A percentile compares a stretch with the other conserved stretches of the same genome.
Evolutionary conservation across 1,284 basidiomycete species (phyloP).

Genomic region (Spongiforma sp.): DNA sequence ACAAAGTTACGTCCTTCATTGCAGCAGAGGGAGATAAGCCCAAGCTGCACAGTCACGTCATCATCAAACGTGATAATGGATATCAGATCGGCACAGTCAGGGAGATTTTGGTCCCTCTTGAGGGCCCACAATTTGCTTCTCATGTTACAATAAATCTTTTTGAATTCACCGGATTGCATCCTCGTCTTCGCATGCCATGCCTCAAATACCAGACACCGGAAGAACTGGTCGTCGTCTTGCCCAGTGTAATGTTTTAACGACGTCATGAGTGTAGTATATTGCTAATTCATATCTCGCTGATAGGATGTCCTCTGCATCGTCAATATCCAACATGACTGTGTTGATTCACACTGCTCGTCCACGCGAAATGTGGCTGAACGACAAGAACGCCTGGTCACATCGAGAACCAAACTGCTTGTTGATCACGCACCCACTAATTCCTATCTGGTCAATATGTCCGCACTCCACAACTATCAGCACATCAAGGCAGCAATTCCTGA

Average conservation of each 20-base stretch:
- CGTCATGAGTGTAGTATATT: not conserved
- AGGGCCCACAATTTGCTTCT: not conserved
- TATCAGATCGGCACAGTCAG: not conserved
- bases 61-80: not conserved
- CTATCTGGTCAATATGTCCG: not conserved
- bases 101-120: not conserved
- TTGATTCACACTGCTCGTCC: not conserved
- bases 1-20: not conserved
- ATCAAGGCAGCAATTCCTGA: not conserved
- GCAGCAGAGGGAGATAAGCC: not conserved
- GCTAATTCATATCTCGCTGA: not conserved
- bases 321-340: constrained; percentile 4
- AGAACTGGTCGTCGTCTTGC: not conserved
- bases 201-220: not conserved
- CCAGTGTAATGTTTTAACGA: not conserved
- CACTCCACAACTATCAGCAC: constrained; percentile 1
- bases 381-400: constrained; percentile 2
- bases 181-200: not conserved
- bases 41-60: not conserved
- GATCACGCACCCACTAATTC: not conserved
- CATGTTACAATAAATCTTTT: not conserved
- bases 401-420: not conserved
- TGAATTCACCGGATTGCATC: not conserved
- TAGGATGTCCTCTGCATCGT: not conserved
- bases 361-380: not conserved